Base-by-base conservation (phyloP, 192 early-diverging fungal species). In the Umbelopsis vinacea region DNA sequence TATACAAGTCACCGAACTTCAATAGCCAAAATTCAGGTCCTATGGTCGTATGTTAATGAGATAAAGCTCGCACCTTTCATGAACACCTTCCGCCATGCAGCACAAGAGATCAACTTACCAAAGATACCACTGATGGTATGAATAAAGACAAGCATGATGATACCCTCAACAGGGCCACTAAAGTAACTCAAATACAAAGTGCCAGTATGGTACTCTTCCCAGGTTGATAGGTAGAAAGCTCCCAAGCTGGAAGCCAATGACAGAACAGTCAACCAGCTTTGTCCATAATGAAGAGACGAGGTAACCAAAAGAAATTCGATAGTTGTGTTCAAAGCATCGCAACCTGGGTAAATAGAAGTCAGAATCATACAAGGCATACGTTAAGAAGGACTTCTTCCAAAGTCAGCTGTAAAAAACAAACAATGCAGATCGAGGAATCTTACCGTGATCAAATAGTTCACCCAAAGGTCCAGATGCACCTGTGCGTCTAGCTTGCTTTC, bases 391-490 rank as follows among this genome's bases (percentile, higher is more conserved):
- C 11, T 11, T 11, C 0, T 4, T 43, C 40, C 35, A 24, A 10
- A 37, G 66, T 29, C 66, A 50, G 43, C 43, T 23, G 47, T 38
- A 23, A 71, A 23, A 71, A 33, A 35, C 14, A 69, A 10, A 50
- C 14, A 47, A 74, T 29, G 46, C n/a, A 69, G 38, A 69, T 47
- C 48, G n/a, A 46, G 17, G n/a, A 23, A 21, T 46, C 26, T 73
- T 95, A 76, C 95, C 92, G 68, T 98, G 96, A 82, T 98, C 96
- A 84, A 98, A 98, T 53, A 98, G 81, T 85, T 98, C 96, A 26
- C 96, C 96, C 68, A 98, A 74, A 22, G 96, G 96, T 22, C 94
- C 92, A 0, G 89, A 89, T 8, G 93, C 86, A 53, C 92, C 92
- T 22, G 95, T 97, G 54, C 94, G 84, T 54, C 96, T 85, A 22